Evolutionary conservation across 768 basidiomycete species (phyloP), one percentile per base, ranked within the genome.

Genomic region (Cystofilobasidium capitatum): DNA sequence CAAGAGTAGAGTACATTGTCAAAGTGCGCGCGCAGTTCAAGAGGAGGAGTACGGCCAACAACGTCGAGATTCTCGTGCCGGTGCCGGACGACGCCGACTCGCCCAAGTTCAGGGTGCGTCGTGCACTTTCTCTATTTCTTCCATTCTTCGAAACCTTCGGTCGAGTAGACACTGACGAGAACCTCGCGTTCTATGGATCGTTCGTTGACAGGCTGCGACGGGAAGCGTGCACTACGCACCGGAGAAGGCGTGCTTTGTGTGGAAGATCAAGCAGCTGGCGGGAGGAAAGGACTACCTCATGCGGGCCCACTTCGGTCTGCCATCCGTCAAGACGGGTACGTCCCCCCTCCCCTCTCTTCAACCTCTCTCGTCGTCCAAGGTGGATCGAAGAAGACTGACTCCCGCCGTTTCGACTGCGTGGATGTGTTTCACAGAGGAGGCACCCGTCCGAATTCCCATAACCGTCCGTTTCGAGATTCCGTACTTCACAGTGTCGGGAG

Each of bases 201-300:
- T 26, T 33, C 24, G 31, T 7, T 26, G 16, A 3, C 69, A 96
- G 92, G 90, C 94, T 26, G 87, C 92, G 20, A 93, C 91, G 16
- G 96, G 96, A 3, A 88, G 85, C 29, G 96, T 97, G 3, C 91
- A 96, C 70, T 98, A 99, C 74, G 92, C 88, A 1, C 96, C 94
- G 0, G 96, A 99, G 76, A 98, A 97, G 77, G 91, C 91, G 22
- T 91, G 92, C 2, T 98, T 98, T 74, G 89, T 97, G 1, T 98
- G 96, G 96, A 97, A 97, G 79, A 97, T 99, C 78, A 98, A 98
- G 77, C 91, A 94, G 76, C 83, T 99, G 0, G 93, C 90, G 6
- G 96, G 96, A 7, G 90, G 90, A 42, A 85, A 91, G 44, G 96
- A 99, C 76, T 98, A 93, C 79, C 82, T 97, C 64, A 97, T 98